These are phyloP conservation scores for Stereum hirsutum DNA, from an alignment of 1,284 basidiomycete species.

Conservation along the genomic window DNA sequence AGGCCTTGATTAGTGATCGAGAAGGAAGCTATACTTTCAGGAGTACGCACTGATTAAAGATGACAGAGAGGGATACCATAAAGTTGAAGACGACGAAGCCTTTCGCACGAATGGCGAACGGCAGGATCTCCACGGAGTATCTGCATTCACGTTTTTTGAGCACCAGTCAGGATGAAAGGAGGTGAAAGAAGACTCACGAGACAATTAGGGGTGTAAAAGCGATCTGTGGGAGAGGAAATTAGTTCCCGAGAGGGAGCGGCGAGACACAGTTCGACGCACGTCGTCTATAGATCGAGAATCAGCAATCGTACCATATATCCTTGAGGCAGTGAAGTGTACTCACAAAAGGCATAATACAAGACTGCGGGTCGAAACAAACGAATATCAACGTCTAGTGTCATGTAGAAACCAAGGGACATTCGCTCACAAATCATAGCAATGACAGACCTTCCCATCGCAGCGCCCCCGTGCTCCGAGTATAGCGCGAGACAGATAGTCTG, in stretches of 20 bases:
- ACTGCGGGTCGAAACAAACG: constrained; percentile 15
- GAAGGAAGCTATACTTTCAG: background rate
- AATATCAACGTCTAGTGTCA: background rate
- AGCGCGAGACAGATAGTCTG: constrained; percentile 33
- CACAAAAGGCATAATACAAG: constrained; percentile 32
- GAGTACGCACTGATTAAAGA: constrained; percentile 46
- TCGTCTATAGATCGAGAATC: constrained; percentile 15
- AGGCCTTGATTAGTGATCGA: too few relatives aligned
- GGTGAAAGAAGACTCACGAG: constrained; percentile 22
- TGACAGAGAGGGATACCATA: constrained; percentile 26
- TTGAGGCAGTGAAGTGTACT: constrained; percentile 17
- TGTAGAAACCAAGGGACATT: constrained; percentile 2
- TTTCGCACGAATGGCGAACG: constrained; percentile 5
- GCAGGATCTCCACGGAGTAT: constrained; percentile 7
- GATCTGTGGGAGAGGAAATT: constrained; percentile 17
- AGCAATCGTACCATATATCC: background rate
- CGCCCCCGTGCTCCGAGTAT: constrained; percentile 24
- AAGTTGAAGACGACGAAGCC: constrained; percentile 6
- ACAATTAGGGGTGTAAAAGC: constrained; percentile 50
- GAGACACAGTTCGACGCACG: constrained; percentile 12
- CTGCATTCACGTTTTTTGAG: background rate
- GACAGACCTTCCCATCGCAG: constrained; percentile 30
- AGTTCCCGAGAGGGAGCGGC: background rate
- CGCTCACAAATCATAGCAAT: constrained; percentile 42
- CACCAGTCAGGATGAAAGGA: background rate